Evolutionary conservation across 495 filamentous ascomycete species (phyloP).

Genomic region (Xylona heveae): DNA sequence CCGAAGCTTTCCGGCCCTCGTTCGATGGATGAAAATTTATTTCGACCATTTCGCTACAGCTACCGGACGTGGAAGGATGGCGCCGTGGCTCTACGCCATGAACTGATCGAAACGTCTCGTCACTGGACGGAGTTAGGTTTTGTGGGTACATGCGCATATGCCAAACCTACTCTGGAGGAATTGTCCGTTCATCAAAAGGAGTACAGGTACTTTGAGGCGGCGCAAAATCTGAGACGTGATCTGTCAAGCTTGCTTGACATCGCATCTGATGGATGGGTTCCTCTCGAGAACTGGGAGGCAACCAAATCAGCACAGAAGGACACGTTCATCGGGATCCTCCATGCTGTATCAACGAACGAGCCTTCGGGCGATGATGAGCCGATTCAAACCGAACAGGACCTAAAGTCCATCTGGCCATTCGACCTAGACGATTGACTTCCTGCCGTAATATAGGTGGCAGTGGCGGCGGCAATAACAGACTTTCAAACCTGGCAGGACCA

Average conservation of each 20-base stretch:
- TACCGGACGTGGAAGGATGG: conserved; percentile 24
- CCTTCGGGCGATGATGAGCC: conserved; percentile 14
- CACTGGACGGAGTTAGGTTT: conserved; percentile 21
- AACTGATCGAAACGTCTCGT: conserved; percentile 18
- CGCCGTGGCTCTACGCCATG: conserved; percentile 18
- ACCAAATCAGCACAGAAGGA: conserved; percentile 14
- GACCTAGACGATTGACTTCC: too few species aligned
- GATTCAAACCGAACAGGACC: conserved; percentile 14
- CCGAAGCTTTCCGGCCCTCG: conserved; percentile 16
- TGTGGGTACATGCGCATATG: conserved; percentile 16
- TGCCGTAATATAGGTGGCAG: too few species aligned
- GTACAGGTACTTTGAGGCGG: conserved; percentile 16
- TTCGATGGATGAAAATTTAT: conserved; percentile 17
- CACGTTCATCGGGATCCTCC: conserved; percentile 15
- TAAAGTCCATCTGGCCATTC: conserved; percentile 20
- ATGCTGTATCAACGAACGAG: conserved; percentile 13
- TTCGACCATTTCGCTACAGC: conserved; percentile 21
- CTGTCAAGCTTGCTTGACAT: conserved; percentile 15
- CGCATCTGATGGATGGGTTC: conserved; percentile 20
- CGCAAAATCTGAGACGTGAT: conserved; percentile 15
- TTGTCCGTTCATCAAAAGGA: conserved; percentile 15
- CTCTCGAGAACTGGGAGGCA: conserved; percentile 17
- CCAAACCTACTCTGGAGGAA: conserved; percentile 14
- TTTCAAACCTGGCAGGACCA: too few species aligned
- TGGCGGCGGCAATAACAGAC: too few species aligned